Evolutionary conservation across 768 basidiomycete species (phyloP).

Genomic region (Suillus ampliporus): DNA sequence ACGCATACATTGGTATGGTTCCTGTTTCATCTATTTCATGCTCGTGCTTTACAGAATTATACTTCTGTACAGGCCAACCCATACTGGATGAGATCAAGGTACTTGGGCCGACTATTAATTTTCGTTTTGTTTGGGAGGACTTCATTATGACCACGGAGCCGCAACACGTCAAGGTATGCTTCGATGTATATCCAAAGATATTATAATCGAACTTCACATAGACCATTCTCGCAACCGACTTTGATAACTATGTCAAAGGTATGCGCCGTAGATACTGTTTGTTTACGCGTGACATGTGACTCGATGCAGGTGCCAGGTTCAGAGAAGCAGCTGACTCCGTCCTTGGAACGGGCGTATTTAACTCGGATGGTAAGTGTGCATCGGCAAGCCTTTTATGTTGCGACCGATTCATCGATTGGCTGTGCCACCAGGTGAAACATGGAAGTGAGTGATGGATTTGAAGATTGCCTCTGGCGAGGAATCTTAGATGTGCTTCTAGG

Average conservation of each 20-base stretch:
- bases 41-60: background rate
- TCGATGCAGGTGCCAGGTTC: too few relatives aligned
- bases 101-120: slow-evolving; percentile 42
- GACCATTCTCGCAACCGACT: slow-evolving; percentile 49
- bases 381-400: background rate
- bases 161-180: slow-evolving; percentile 47
- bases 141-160: slow-evolving; percentile 55
- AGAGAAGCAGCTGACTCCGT: too few relatives aligned
- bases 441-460: slow-evolving; percentile 56
- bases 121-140: slow-evolving; percentile 55
- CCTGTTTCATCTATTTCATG: background rate
- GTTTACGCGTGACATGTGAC: too few relatives aligned
- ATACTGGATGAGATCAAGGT: slow-evolving; percentile 27
- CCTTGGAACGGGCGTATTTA: too few relatives aligned
- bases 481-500: slow-evolving; percentile 33
- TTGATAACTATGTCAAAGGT: slow-evolving; percentile 51
- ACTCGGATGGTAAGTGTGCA: slow-evolving; percentile 48
- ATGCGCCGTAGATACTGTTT: too few relatives aligned
- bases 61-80: slow-evolving; percentile 23
- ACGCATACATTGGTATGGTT: slow-evolving; percentile 42
- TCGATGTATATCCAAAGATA: background rate
- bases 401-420: slow-evolving; percentile 7
- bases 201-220: slow-evolving; percentile 20
- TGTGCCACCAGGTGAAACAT: slow-evolving; percentile 57
- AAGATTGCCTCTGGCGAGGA: background rate